Percentiles rank a stretch among this genome's conserved stretches.
These are phyloP conservation scores for Pseudozyma flocculosa DNA, from an alignment of 1,284 basidiomycete genomes.

Conservation along the genomic window DNA sequence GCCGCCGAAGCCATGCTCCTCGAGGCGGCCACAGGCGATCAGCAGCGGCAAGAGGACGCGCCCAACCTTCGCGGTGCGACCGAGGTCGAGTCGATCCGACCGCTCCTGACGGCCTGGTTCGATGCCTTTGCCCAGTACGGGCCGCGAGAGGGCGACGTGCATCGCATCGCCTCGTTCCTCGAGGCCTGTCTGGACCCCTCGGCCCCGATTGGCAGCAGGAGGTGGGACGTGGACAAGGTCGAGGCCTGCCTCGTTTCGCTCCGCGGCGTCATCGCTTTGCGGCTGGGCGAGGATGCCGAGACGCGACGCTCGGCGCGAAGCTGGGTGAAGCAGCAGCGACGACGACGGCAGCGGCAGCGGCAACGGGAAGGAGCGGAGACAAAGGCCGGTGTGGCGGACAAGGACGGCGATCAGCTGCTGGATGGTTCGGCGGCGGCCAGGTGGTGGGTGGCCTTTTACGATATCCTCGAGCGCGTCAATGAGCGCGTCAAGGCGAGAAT, in stretches of 20 bases:
- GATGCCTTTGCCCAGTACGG: constrained; percentile 18
- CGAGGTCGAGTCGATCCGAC: constrained; percentile 4
- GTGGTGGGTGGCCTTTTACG: too few relatives aligned
- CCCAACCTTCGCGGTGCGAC: constrained; percentile 25
- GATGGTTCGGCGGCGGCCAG: too few relatives aligned
- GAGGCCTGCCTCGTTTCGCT: background rate
- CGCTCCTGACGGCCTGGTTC: constrained; percentile 16
- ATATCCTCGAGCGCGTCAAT: too few relatives aligned
- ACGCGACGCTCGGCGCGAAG: too few relatives aligned
- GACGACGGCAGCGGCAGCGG: too few relatives aligned
- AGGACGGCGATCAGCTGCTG: too few relatives aligned
- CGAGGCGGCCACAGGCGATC: background rate
- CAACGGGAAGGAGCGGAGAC: too few relatives aligned
- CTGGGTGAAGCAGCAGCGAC: too few relatives aligned
- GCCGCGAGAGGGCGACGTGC: constrained; percentile 34
- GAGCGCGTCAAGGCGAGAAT: too few relatives aligned
- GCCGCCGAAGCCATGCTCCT: constrained; percentile 3
- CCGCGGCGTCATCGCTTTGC: background rate
- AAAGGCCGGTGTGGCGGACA: too few relatives aligned
- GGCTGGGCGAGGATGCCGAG: too few relatives aligned
- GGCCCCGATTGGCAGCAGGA: background rate
- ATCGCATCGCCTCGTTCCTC: constrained; percentile 18
- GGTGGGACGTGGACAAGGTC: background rate
- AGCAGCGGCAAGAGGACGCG: background rate
- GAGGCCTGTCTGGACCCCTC: background rate